phyloP scores from a whole-genome alignment of 352 stramenopile species.

The Phytophthora hibernalis region DNA sequence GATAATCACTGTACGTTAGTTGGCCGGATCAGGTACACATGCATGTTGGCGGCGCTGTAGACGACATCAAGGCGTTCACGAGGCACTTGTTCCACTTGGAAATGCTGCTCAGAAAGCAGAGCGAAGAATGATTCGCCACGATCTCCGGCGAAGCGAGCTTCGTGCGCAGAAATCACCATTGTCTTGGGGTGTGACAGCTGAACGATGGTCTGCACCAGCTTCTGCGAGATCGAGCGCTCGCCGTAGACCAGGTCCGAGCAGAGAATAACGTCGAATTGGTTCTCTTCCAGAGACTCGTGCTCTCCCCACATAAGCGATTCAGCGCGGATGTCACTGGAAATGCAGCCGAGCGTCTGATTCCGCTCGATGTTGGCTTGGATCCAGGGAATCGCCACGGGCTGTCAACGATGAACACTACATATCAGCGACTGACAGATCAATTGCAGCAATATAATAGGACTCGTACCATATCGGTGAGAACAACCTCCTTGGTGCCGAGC shows the following conservation, averaged over 20 bases:
- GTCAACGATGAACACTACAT: background rate
- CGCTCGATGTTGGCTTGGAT: conserved; percentile 58
- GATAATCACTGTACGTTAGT: conserved; percentile 2
- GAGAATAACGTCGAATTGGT: conserved; percentile 58
- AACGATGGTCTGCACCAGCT: conserved; percentile 53
- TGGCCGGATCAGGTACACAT: conserved; percentile 51
- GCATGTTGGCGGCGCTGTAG: conserved; percentile 55
- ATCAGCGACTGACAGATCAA: conserved; percentile 11
- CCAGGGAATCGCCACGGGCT: conserved; percentile 54
- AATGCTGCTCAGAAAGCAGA: conserved; percentile 34
- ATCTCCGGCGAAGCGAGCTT: conserved; percentile 65
- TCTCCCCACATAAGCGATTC: conserved; percentile 56
- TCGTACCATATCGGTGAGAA: conserved; percentile 60
- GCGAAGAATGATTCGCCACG: conserved; percentile 59
- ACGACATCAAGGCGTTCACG: conserved; percentile 42
- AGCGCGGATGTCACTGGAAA: conserved; percentile 31
- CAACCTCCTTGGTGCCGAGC: conserved; percentile 49
- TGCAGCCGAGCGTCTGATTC: conserved; percentile 40
- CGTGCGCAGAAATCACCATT: conserved; percentile 53
- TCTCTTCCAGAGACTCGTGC: conserved; percentile 12
- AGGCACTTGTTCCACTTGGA: conserved; percentile 42
- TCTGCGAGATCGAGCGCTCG: conserved; percentile 48
- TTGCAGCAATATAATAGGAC: background rate
- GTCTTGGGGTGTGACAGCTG: conserved; percentile 43
- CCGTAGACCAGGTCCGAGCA: conserved; percentile 70